Percentiles rank a stretch among this genome's conserved stretches.
These are phyloP conservation scores for Bauhinia variegata DNA, from an alignment of 306 rosid genomes.

Conservation along the genomic window DNA sequence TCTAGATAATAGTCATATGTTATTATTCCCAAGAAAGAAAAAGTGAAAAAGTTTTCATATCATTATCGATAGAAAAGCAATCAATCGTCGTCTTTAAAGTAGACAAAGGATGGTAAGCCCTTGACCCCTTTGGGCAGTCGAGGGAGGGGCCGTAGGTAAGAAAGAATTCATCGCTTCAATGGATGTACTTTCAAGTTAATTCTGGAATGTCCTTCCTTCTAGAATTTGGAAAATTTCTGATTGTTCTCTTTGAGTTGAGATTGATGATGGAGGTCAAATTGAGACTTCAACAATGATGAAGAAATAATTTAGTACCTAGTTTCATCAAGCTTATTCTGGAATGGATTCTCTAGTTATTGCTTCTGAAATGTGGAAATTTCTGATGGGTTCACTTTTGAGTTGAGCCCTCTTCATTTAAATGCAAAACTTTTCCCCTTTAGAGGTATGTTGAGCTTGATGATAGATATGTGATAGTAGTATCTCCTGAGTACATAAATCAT, in stretches of 20 bases:
- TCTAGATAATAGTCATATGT: no score
- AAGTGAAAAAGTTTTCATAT: no score
- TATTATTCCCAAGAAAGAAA: no score
- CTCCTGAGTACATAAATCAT: no score
- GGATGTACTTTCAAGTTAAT: background rate
- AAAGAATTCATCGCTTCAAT: background rate
- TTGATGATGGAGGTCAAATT: constrained; percentile 1
- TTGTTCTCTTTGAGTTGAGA: constrained; percentile 20
- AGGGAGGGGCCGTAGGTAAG: background rate
- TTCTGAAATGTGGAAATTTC: background rate
- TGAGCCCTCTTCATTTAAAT: background rate
- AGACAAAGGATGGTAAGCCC: background rate
- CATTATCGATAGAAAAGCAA: no score
- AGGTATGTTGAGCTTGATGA: background rate
- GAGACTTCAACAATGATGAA: background rate
- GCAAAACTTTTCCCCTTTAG: no score
- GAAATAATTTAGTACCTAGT: constrained; percentile 1
- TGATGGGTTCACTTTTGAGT: constrained; percentile 12
- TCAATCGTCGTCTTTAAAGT: no score
- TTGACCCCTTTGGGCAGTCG: background rate
- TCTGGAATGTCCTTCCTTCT: constrained; percentile 4
- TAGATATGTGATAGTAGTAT: background rate
- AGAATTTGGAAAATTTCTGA: background rate
- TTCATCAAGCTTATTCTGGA: background rate
- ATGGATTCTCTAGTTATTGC: background rate